Percentiles rank a stretch among this genome's conserved stretches.
Conservation (phyloP, 192 early-diverging fungal species). For the Coemansia aciculifera region DNA sequence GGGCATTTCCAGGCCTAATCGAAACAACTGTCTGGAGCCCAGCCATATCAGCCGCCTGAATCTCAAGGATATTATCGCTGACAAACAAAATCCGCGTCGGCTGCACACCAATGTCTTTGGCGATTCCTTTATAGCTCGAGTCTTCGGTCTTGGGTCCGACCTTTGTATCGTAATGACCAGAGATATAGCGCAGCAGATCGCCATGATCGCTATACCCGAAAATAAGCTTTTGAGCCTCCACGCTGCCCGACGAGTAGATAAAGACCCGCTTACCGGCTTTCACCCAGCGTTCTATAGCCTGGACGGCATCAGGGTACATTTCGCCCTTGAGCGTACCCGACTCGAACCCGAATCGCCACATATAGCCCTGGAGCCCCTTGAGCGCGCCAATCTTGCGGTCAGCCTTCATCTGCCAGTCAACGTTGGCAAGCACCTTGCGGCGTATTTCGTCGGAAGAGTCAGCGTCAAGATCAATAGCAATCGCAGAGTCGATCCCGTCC, state of each 20-base stretch:
- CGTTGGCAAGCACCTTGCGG: constrained; percentile 53
- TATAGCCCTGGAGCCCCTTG: constrained; percentile 91
- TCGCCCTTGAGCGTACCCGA: constrained; percentile 71
- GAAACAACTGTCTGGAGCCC: constrained; percentile 71
- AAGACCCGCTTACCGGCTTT: constrained; percentile 65
- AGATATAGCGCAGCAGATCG: constrained; percentile 70
- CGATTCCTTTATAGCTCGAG: constrained; percentile 76
- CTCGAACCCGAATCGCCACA: constrained; percentile 89
- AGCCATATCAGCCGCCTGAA: constrained; percentile 70
- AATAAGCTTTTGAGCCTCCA: constrained; percentile 90
- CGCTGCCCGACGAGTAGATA: constrained; percentile 96
- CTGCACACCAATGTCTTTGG: constrained; percentile 58
- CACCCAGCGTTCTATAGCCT: constrained; percentile 74
- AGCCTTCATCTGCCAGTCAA: constrained; percentile 79
- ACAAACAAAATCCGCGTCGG: constrained; percentile 74
- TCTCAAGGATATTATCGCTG: constrained; percentile 89
- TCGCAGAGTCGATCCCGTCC: constrained; percentile 3
- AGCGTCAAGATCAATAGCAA: constrained; percentile 21
- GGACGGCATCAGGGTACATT: constrained; percentile 86
- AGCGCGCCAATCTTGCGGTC: constrained; percentile 91
- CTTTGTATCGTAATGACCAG: constrained; percentile 91
- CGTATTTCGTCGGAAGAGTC: constrained; percentile 20
- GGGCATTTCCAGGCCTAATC: constrained; percentile 72
- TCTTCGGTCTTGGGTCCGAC: constrained; percentile 77
- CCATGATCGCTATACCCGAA: constrained; percentile 84